Conservation (phyloP, 2,329 filamentous ascomycete species). For the Orbilia ellipsospora region DNA sequence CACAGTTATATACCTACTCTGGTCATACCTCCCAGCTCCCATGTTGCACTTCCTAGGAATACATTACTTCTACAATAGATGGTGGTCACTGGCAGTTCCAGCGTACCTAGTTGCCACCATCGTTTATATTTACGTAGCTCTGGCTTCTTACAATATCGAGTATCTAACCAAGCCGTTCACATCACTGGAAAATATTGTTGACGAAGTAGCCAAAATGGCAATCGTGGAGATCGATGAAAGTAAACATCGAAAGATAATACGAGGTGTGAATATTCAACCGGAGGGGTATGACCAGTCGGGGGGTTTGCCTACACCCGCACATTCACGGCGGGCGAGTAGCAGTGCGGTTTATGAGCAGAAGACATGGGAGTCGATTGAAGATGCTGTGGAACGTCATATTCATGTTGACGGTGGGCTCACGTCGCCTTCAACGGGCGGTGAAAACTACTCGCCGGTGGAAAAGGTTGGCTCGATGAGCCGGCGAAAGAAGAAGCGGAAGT, state of each 20-base stretch:
- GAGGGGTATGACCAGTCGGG: slow-evolving; percentile 29
- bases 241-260: slow-evolving; percentile 63
- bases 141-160: slow-evolving; percentile 89
- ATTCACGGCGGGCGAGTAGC: slow-evolving; percentile 31
- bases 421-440: slow-evolving; percentile 43
- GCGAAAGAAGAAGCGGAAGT: slow-evolving; percentile 61
- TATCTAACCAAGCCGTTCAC: slow-evolving; percentile 83
- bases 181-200: slow-evolving; percentile 88
- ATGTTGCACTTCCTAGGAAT: slow-evolving; percentile 94
- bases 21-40: slow-evolving; percentile 91
- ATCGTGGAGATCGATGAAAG: slow-evolving; percentile 78
- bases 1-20: slow-evolving; percentile 73
- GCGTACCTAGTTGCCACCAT: slow-evolving; percentile 88
- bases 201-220: slow-evolving; percentile 87
- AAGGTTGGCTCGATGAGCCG: slow-evolving; percentile 33
- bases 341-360: slow-evolving; percentile 41
- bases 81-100: slow-evolving; percentile 95
- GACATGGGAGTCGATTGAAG: slow-evolving; percentile 45
- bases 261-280: slow-evolving; percentile 59
- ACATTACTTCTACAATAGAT: slow-evolving; percentile 95
- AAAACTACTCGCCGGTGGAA: slow-evolving; percentile 47
- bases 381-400: slow-evolving; percentile 31
- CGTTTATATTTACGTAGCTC: slow-evolving; percentile 91
- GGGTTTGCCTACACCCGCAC: slow-evolving; percentile 30
- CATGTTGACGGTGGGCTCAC: slow-evolving; percentile 42